Evolutionary conservation across 2,329 filamentous ascomycete species (phyloP).

Genomic region (Verticillium longisporum): DNA sequence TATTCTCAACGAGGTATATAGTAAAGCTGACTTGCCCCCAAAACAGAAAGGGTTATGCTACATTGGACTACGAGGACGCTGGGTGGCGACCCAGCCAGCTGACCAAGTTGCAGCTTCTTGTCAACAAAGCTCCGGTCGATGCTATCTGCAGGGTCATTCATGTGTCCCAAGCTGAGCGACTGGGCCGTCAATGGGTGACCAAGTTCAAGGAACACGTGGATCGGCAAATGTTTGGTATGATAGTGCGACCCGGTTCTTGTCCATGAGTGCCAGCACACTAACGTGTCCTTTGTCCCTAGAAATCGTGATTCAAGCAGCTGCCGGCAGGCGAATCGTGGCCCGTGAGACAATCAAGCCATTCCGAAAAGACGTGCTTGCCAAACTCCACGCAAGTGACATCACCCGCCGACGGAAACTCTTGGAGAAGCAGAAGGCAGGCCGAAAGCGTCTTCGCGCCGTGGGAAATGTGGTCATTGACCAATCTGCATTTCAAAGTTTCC

Average conservation of each 20-base stretch:
- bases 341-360: conserved; percentile 95
- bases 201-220: conserved; percentile 98
- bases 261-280: not conserved
- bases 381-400: conserved; percentile 87
- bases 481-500: conserved; percentile 87
- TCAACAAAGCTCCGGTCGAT: conserved; percentile 90
- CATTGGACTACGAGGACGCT: conserved; percentile 92
- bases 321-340: conserved; percentile 76
- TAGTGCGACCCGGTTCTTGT: not conserved
- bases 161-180: conserved; percentile 67
- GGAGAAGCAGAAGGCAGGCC: conserved; percentile 94
- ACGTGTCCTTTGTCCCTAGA: conserved; percentile 37
- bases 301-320: conserved; percentile 86
- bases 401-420: conserved; percentile 76
- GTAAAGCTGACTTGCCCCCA: not conserved
- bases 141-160: conserved; percentile 88
- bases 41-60: conserved; percentile 79
- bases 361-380: conserved; percentile 87
- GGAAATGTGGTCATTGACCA: conserved; percentile 96
- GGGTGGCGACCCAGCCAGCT: conserved; percentile 77
- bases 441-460: conserved; percentile 76
- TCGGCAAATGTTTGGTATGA: conserved; percentile 74
- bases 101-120: conserved; percentile 83
- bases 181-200: conserved; percentile 82
- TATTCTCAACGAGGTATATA: too few relatives aligned